Base-by-base conservation (phyloP, 73 alveolate species). In the Stentor roeselii region DNA sequence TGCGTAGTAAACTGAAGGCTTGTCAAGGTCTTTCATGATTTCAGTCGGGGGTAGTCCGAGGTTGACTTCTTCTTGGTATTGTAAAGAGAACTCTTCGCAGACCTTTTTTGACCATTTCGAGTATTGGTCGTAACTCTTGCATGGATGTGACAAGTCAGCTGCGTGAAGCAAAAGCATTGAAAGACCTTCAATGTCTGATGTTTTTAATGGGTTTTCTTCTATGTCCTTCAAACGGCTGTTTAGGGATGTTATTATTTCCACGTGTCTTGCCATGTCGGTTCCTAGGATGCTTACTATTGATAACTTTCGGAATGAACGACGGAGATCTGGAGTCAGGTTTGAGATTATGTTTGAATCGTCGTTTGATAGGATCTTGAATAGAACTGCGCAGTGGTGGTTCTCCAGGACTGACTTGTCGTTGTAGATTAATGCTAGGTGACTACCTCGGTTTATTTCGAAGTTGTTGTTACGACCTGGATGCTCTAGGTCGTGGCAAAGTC, bases 221-320 rank as follows among this genome's bases (percentile, higher is more conserved):
- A 31, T 0, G 27, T 58, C 74, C 15, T 58, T 58, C 15, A 58
- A 58, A 21, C 74, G 15, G 15, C 74, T 58, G 35, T n/a, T 58
- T 31, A 84, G 40, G 36, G 37, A 39, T n/a, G 84, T 61, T 0
- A 87, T 32, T 60, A 87, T 61, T 39, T 78, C 86, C 39, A 78
- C 39, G 85, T 95, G 99, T 78, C 85, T 89, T 35, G 94, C 93
- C 97, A 93, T 95, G 86, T 95, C 99, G 3, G 99, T 95, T 4
- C 95, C 93, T n/a, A 95, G 88, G 3, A 95, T 94, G 74, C 93
- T 87, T 50, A 82, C 90, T 34, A 95, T 87, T 85, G 93, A 84
- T 83, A 91, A 83, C 84, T 93, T 92, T 85, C 99, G 89, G 75
- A 95, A 84, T 41, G 40, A 32, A 74, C 85, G 88, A 50, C 39